These are phyloP conservation scores for Periconia digitata DNA, from an alignment of 2,329 filamentous ascomycete genomes.

Conservation along the genomic window DNA sequence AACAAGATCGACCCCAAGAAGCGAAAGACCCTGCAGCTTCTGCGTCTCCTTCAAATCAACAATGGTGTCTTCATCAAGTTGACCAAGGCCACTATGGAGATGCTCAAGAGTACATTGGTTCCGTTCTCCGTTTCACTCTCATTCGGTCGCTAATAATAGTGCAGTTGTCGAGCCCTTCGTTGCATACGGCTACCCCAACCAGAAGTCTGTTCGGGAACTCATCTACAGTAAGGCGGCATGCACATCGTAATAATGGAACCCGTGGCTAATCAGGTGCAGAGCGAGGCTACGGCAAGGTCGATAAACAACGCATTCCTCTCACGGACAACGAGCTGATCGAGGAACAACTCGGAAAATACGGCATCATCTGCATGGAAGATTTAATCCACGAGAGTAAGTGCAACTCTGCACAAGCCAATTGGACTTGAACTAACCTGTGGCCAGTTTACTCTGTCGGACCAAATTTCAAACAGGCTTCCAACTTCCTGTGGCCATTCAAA, in stretches of 20 bases:
- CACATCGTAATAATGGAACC: constrained; percentile 60
- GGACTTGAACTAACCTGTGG: constrained; percentile 3
- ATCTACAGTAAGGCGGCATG: constrained; percentile 94
- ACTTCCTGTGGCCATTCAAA: constrained; percentile 99
- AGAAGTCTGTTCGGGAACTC: constrained; percentile 98
- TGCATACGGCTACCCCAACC: constrained; percentile 98
- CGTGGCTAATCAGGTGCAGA: constrained; percentile 24
- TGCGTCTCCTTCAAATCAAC: constrained; percentile 99
- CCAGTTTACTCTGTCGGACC: constrained; percentile 81
- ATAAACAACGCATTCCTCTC: constrained; percentile 95
- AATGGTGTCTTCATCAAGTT: constrained; percentile 97
- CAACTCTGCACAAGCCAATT: constrained; percentile 38
- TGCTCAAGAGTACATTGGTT: constrained; percentile 67
- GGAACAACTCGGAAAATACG: constrained; percentile 82
- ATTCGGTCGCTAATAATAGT: constrained; percentile 25
- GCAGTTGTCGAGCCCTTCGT: constrained; percentile 92
- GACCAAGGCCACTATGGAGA: constrained; percentile 96
- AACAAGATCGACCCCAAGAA: constrained; percentile 99
- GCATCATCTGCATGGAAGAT: constrained; percentile 98
- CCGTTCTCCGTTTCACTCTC: constrained; percentile 33
- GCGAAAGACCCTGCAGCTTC: constrained; percentile 99
- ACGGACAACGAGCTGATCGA: constrained; percentile 99
- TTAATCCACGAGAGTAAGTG: constrained; percentile 83
- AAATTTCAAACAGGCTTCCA: constrained; percentile 97
- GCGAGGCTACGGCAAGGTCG: constrained; percentile 96